Base-by-base conservation (phyloP, 108 stramenopile species). In the Cyclotella choctawhatcheeana region DNA sequence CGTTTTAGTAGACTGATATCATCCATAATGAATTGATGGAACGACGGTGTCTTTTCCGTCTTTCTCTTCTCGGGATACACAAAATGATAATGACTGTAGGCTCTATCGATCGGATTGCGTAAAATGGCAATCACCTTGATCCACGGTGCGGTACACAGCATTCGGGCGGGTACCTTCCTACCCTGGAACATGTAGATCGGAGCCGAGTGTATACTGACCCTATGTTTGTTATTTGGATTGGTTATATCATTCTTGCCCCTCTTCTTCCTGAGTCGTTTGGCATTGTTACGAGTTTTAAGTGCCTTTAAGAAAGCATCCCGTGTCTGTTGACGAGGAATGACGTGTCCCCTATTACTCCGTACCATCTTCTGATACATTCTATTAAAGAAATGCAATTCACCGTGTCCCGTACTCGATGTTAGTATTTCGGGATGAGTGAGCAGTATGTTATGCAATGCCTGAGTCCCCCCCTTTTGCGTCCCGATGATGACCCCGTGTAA, bases 141-240 rank as follows among this genome's bases (percentile, higher is more conserved):
- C 71, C 71, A 71, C 3, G 71, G 71, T 26, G 71, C 71, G 30
- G 34, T 50, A 44, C 59, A 71, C 10, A 71, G n/a, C 50, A 71
- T 35, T 43, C 71, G 26, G 1, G 71, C 71, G 1, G 71, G 51
- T 1, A 62, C 25, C 25, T 31, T 35, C 13, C 71, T 48, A 1
- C 71, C 60, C 32, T 47, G 34, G 51, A 62, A 62, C 13, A 71
- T 44, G 33, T 71, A 71, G 22, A 71, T 34, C 17, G 71, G 71
- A 6, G 71, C 71, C 16, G 47, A 62, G 44, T 71, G 71, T 17
- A 71, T 20, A 20, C 60, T 60, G 22, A 71, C 8, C 53, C 62
- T 70, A 29, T 48, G 14, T 0, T 26, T 14, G 21, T 59, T 61
- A 16, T 53, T 52, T 48, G 58, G 26, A 35, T 60, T 40, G 1